phyloP scores from a whole-genome alignment of 768 basidiomycete species.

The Leccinum boreale region DNA sequence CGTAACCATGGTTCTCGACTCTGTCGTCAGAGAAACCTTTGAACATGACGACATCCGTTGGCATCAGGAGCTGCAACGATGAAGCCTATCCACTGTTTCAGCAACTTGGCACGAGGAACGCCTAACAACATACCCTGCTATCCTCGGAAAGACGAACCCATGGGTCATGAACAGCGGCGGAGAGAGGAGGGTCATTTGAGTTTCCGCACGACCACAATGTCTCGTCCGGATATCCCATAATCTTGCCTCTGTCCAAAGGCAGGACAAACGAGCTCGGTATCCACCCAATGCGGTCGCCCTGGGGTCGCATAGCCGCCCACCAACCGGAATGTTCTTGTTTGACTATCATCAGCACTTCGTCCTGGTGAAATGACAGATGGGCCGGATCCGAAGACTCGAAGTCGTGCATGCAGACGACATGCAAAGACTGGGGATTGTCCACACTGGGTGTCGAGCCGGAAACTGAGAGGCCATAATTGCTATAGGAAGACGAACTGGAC shows the following conservation, averaged over 20 bases:
- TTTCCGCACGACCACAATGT: slow-evolving; percentile 33
- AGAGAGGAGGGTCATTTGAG: slow-evolving; percentile 5
- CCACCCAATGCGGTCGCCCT: slow-evolving; percentile 62
- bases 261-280: slow-evolving; percentile 71
- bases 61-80: slow-evolving; percentile 16
- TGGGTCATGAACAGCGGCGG: slow-evolving; percentile 16
- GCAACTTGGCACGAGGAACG: not conserved
- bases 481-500: slow-evolving; percentile 17
- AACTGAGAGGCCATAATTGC: slow-evolving; percentile 1
- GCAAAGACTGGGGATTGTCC: slow-evolving; percentile 30
- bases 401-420: slow-evolving; percentile 63
- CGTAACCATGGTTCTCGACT: slow-evolving; percentile 1
- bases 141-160: slow-evolving; percentile 22
- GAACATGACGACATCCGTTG: slow-evolving; percentile 15
- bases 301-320: slow-evolving; percentile 72
- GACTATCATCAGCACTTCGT: slow-evolving; percentile 66
- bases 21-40: slow-evolving; percentile 4
- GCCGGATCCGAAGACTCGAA: slow-evolving; percentile 59
- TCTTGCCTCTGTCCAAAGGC: slow-evolving; percentile 33
- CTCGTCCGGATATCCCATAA: slow-evolving; percentile 48
- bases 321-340: slow-evolving; percentile 71
- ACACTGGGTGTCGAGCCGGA: slow-evolving; percentile 31
- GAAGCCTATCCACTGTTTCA: slow-evolving; percentile 15
- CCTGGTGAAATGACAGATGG: slow-evolving; percentile 59
- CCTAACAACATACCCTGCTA: slow-evolving; percentile 9